Conservation (phyloP, 306 rosid genomes). For the Cicer chorassanicum region DNA sequence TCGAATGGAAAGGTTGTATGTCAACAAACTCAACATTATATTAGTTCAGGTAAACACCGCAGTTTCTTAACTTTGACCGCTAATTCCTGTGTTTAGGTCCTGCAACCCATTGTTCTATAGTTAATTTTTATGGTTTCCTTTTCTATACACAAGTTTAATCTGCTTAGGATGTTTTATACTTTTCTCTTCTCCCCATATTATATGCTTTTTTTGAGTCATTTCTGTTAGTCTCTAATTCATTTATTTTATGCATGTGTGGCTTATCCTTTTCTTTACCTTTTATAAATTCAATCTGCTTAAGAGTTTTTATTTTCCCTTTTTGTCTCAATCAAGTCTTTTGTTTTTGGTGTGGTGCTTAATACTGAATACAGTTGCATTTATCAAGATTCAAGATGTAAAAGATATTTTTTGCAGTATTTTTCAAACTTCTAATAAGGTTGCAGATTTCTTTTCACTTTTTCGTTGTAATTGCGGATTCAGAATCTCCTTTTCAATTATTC, state of each 20-base stretch:
- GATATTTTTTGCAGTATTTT: neutral
- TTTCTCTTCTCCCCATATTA: neutral
- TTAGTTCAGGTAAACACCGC: slow-evolving; percentile 81
- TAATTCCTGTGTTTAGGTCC: slow-evolving; percentile 7
- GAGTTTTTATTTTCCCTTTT: neutral
- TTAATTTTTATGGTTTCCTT: neutral
- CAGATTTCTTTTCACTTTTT: slow-evolving; percentile 1
- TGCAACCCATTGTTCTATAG: neutral
- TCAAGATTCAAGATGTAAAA: slow-evolving; percentile 26
- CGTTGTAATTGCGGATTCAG: neutral
- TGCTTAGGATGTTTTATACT: neutral
- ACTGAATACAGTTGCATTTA: neutral
- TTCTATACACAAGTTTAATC: neutral
- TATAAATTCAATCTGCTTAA: neutral
- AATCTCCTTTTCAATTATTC: neutral
- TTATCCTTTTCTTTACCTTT: neutral
- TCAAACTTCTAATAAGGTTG: slow-evolving; percentile 15
- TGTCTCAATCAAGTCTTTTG: neutral
- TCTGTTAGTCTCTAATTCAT: neutral
- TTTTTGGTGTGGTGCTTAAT: slow-evolving; percentile 40
- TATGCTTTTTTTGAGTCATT: neutral
- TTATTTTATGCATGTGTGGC: neutral
- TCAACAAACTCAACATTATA: slow-evolving; percentile 94
- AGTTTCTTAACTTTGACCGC: slow-evolving; percentile 9
- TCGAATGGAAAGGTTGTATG: slow-evolving; percentile 88